Evolutionary conservation across 2,329 filamentous ascomycete species (phyloP).

Genomic region (Stagonosporopsis vannaccii): DNA sequence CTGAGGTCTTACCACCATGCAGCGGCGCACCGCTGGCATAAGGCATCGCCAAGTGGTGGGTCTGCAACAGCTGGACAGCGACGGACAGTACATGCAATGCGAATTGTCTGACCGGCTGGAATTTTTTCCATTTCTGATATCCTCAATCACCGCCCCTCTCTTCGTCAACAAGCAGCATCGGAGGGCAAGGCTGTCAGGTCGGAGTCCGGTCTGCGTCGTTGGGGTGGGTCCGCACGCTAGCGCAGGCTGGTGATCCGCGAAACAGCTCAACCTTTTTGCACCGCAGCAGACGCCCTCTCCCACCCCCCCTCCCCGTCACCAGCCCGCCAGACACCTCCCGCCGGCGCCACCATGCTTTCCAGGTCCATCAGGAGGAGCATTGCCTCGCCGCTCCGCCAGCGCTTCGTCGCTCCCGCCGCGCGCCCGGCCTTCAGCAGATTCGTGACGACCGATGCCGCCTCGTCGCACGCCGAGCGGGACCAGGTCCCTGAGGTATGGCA

Average conservation of each 20-base stretch:
- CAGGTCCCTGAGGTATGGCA: constrained; percentile 69
- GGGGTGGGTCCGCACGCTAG: constrained; percentile 9
- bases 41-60: neutral
- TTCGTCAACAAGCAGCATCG: neutral
- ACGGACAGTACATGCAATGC: neutral
- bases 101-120: neutral
- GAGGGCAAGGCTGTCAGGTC: constrained; percentile 5
- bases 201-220: constrained; percentile 1
- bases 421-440: constrained; percentile 61
- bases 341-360: constrained; percentile 48
- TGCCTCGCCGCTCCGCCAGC: constrained; percentile 50
- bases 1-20: neutral
- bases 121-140: neutral
- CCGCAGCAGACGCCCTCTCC: constrained; percentile 3
- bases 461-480: constrained; percentile 83
- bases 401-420: constrained; percentile 44
- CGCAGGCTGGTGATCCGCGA: constrained; percentile 2
- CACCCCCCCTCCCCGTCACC: constrained; percentile 24
- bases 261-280: constrained; percentile 21
- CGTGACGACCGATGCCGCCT: constrained; percentile 95
- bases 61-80: neutral
- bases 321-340: constrained; percentile 25
- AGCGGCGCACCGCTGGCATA: neutral
- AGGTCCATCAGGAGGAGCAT: constrained; percentile 51
- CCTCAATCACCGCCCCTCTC: neutral